Evolutionary conservation across 805 yeast species (phyloP).

Genomic region (Yarrowia hollandica): DNA sequence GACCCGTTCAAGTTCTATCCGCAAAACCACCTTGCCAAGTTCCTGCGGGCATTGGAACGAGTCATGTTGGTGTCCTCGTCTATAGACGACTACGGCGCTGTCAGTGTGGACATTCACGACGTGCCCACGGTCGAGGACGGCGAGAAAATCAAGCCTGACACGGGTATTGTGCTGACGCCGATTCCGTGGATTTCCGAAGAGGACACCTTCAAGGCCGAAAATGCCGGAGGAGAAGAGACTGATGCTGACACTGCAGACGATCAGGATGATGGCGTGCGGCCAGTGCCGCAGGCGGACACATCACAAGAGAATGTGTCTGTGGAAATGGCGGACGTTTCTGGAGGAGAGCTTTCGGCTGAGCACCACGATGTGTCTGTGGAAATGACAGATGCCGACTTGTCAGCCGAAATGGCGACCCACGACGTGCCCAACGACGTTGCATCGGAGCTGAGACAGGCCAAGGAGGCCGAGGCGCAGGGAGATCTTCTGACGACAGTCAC

Average conservation of each 20-base stretch:
- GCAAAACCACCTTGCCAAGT: constrained; percentile 36
- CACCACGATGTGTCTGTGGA: constrained; percentile 17
- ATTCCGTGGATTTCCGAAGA: constrained; percentile 24
- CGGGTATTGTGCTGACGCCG: constrained; percentile 22
- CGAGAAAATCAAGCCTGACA: constrained; percentile 15
- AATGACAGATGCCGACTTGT: constrained; percentile 17
- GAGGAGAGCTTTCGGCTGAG: neutral
- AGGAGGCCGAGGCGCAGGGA: neutral
- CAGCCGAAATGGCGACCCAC: constrained; percentile 7
- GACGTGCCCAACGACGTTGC: neutral
- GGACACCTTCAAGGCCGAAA: neutral
- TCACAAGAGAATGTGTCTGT: constrained; percentile 3
- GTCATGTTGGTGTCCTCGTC: constrained; percentile 36
- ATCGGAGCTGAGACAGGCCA: neutral
- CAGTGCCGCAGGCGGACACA: no score
- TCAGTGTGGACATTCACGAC: constrained; percentile 7
- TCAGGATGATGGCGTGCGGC: neutral
- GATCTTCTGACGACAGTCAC: neutral
- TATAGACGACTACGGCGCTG: constrained; percentile 32
- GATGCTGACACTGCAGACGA: neutral
- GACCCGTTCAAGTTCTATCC: constrained; percentile 37
- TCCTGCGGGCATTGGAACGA: constrained; percentile 37
- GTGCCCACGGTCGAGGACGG: constrained; percentile 8
- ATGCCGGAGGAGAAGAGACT: neutral
- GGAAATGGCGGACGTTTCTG: constrained; percentile 6